These are phyloP conservation scores for Tagetes erecta DNA, from an alignment of 129 eudicot genomes.

Conservation along the genomic window DNA sequence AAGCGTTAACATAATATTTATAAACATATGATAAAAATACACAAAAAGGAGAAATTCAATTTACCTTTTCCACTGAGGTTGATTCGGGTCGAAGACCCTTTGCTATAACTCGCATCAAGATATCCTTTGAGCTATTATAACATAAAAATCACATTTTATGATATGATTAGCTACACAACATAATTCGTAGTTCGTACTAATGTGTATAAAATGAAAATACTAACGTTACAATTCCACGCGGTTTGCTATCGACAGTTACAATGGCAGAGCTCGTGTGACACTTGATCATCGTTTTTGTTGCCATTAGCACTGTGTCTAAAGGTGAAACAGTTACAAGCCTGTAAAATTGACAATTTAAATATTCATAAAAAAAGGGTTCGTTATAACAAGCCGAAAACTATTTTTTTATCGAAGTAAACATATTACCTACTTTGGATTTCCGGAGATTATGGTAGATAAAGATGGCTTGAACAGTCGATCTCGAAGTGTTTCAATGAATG, in stretches of 20 bases:
- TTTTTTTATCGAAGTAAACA: slow-evolving; percentile 33
- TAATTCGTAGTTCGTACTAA: background rate
- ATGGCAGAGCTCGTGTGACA: slow-evolving; percentile 62
- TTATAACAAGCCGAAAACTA: background rate
- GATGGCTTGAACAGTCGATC: slow-evolving; percentile 87
- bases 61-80: slow-evolving; percentile 83
- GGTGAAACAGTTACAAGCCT: slow-evolving; percentile 85
- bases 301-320: slow-evolving; percentile 75
- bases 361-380: slow-evolving; percentile 10
- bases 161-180: slow-evolving; percentile 9
- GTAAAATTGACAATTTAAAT: slow-evolving; percentile 15
- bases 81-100: slow-evolving; percentile 74
- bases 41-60: background rate
- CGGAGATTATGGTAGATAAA: slow-evolving; percentile 24
- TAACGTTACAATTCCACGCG: slow-evolving; percentile 88
- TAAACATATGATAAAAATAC: background rate
- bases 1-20: background rate
- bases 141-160: slow-evolving; percentile 7
- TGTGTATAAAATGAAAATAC: slow-evolving; percentile 20
- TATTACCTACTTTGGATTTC: slow-evolving; percentile 97
- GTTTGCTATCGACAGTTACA: slow-evolving; percentile 80
- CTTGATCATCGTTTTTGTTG: slow-evolving; percentile 87
- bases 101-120: slow-evolving; percentile 89
- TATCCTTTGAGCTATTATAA: slow-evolving; percentile 65
- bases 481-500: slow-evolving; percentile 81